Conservation (phyloP, 2,329 filamentous ascomycete species). For the Immersiporthe knoxdaviesiana region DNA sequence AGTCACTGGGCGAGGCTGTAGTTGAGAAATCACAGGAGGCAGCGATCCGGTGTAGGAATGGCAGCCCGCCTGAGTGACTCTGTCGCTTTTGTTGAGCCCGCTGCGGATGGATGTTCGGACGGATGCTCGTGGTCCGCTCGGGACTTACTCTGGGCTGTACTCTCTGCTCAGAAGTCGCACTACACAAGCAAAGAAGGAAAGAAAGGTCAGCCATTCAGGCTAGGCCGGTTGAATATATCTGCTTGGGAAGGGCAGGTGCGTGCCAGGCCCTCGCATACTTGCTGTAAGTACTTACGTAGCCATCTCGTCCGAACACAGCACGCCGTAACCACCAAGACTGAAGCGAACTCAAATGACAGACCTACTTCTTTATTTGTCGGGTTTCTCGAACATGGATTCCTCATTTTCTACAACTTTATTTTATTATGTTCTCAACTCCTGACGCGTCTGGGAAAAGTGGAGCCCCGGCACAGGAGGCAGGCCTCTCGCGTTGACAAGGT, state of each 20-base stretch:
- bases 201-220: background rate
- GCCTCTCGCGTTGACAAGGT: background rate
- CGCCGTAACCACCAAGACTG: background rate
- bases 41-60: background rate
- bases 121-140: background rate
- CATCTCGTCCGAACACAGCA: too few relatives aligned
- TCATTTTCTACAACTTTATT: background rate
- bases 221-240: background rate
- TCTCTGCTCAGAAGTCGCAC: background rate
- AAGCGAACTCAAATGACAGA: background rate
- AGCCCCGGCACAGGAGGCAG: background rate
- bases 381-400: background rate
- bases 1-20: too few relatives aligned
- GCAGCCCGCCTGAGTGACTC: background rate
- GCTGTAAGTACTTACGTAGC: background rate
- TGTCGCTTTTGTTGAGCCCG: background rate
- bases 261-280: background rate
- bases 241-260: background rate
- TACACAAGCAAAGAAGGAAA: background rate
- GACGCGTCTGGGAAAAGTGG: background rate
- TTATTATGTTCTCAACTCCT: background rate
- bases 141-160: background rate
- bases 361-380: background rate
- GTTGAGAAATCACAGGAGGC: too few relatives aligned
- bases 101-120: background rate